phyloP scores from a whole-genome alignment of 1,139 yeast species.

The Protomyces pachydermus region DNA sequence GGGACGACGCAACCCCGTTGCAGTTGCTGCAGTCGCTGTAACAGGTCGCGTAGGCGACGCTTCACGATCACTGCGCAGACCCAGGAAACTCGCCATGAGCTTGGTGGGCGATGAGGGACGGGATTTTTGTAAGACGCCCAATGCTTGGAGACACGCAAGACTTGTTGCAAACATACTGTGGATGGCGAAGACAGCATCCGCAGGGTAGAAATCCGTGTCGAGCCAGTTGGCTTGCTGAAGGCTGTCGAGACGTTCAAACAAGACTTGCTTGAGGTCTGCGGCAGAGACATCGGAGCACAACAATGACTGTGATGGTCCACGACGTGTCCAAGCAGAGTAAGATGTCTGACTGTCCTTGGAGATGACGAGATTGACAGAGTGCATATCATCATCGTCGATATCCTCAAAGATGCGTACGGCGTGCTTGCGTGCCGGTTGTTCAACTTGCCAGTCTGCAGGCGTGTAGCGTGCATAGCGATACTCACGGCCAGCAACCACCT shows the following conservation, averaged over 20 bases:
- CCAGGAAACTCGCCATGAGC: slow-evolving; percentile 12
- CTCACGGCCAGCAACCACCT: neutral
- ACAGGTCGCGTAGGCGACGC: slow-evolving; percentile 1
- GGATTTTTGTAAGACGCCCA: neutral
- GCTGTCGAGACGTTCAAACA: neutral
- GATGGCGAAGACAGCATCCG: neutral
- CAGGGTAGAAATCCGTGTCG: neutral
- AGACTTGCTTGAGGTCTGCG: neutral
- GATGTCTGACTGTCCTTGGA: neutral
- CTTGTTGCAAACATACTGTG: neutral
- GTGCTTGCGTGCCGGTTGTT: neutral
- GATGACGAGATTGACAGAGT: neutral
- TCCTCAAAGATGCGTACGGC: neutral
- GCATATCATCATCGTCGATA: neutral
- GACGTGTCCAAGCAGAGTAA: neutral
- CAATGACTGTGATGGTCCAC: neutral
- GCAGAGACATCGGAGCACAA: slow-evolving; percentile 5
- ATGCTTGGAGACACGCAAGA: neutral
- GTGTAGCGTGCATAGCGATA: slow-evolving; percentile 1
- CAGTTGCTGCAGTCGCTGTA: neutral
- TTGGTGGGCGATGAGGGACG: slow-evolving; percentile 19
- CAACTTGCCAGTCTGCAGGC: slow-evolving; percentile 1
- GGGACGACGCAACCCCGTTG: neutral
- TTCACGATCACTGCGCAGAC: slow-evolving; percentile 9
- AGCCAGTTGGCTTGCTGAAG: slow-evolving; percentile 11